Conservation (phyloP, 2,329 filamentous ascomycete genomes). For the Dothideomycetes sp. region DNA sequence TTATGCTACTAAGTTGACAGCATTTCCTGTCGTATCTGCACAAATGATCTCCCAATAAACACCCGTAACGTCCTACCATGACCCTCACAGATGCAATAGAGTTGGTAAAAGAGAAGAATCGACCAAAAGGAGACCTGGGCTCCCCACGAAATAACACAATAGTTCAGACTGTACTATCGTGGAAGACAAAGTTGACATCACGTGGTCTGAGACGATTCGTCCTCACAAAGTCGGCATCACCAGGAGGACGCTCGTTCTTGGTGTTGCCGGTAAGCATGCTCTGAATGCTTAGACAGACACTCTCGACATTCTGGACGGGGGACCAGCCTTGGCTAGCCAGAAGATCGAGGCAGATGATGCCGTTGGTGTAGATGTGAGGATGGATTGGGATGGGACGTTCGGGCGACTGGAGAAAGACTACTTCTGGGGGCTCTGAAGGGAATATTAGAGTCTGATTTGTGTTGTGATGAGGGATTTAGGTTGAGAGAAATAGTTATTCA, state of each 20-base stretch:
- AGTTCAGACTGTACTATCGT: slow-evolving; percentile 59
- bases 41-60: too few relatives aligned
- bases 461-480: not conserved
- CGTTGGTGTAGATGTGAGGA: slow-evolving; percentile 96
- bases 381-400: slow-evolving; percentile 73
- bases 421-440: slow-evolving; percentile 79
- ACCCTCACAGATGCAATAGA: too few relatives aligned
- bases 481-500: slow-evolving; percentile 16
- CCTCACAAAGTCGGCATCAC: slow-evolving; percentile 80
- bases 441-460: not conserved
- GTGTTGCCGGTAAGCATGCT: slow-evolving; percentile 96
- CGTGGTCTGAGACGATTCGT: slow-evolving; percentile 69
- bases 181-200: slow-evolving; percentile 90
- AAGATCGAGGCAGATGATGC: slow-evolving; percentile 94
- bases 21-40: too few relatives aligned
- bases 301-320: slow-evolving; percentile 94
- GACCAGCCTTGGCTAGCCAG: slow-evolving; percentile 85
- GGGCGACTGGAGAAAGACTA: slow-evolving; percentile 61
- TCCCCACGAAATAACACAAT: too few relatives aligned
- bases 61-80: too few relatives aligned
- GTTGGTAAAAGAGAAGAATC: too few relatives aligned
- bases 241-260: slow-evolving; percentile 81
- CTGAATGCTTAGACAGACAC: slow-evolving; percentile 92
- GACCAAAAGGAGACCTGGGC: too few relatives aligned
- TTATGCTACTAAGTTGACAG: too few relatives aligned